Evolutionary conservation across 2,329 filamentous ascomycete species (phyloP).

Genomic region (Chaetomiaceae sp.): DNA sequence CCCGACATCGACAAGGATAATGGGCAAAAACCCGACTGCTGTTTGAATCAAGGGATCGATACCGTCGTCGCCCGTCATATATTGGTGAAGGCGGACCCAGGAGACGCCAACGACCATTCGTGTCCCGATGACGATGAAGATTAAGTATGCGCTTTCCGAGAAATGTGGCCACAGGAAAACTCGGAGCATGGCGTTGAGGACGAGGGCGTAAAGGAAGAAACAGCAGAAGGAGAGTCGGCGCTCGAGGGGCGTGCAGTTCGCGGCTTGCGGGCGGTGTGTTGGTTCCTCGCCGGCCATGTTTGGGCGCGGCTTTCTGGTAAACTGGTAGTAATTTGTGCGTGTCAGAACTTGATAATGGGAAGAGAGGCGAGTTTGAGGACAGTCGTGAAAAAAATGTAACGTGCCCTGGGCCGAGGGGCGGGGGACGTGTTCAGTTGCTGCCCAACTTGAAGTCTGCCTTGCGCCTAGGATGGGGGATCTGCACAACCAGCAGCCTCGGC

Average conservation of each 20-base stretch:
- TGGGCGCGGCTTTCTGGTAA: too few species aligned
- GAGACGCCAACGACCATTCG: conserved; percentile 1
- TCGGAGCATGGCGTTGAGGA: background rate
- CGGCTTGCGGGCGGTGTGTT: background rate
- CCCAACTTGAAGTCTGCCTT: too few species aligned
- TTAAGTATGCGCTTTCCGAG: conserved; percentile 1
- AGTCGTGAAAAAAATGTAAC: too few species aligned
- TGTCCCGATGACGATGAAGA: conserved; percentile 4
- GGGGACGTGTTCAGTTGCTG: too few species aligned
- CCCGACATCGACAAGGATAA: background rate
- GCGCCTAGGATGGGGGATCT: too few species aligned
- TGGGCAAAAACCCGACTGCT: background rate
- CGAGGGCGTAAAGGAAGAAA: background rate
- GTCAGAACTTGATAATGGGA: too few species aligned
- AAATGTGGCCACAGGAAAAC: conserved; percentile 3
- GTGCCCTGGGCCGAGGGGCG: too few species aligned
- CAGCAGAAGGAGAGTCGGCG: conserved; percentile 3
- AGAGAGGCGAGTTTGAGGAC: too few species aligned
- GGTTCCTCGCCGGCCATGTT: background rate
- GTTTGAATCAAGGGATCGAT: background rate
- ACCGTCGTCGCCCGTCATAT: background rate
- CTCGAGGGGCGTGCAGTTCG: conserved; percentile 3
- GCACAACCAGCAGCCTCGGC: too few species aligned
- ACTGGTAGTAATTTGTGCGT: too few species aligned
- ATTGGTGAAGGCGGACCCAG: conserved; percentile 3